A percentile compares a stretch with the other conserved stretches of the same genome.
Conservation (phyloP, 2,329 filamentous ascomycete genomes). For the Fusarium odoratissimum region DNA sequence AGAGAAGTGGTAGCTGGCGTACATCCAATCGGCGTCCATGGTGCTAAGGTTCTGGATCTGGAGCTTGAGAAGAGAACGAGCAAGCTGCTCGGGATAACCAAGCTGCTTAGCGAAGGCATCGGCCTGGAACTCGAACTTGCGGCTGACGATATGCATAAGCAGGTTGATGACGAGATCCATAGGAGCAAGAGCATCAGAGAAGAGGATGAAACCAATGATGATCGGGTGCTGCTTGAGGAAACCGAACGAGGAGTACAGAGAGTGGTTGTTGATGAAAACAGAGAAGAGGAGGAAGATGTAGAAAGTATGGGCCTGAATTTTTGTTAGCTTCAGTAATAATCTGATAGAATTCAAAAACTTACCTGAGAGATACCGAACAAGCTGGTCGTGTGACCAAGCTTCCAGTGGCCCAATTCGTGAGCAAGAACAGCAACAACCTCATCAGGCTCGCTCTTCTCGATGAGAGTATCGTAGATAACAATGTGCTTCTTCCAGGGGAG, state of each 20-base stretch:
- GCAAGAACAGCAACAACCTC: slow-evolving; percentile 96
- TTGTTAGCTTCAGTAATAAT: slow-evolving; percentile 43
- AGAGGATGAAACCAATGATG: slow-evolving; percentile 96
- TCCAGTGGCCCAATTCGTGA: slow-evolving; percentile 98
- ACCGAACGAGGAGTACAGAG: slow-evolving; percentile 90
- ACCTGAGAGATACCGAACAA: slow-evolving; percentile 89
- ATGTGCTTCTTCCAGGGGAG: slow-evolving; percentile 99
- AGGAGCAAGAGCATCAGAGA: slow-evolving; percentile 94
- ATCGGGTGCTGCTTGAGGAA: slow-evolving; percentile 87
- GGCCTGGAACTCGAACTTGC: slow-evolving; percentile 95
- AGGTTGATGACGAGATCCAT: slow-evolving; percentile 97
- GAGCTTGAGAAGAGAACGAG: slow-evolving; percentile 91
- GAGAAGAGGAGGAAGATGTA: slow-evolving; percentile 98
- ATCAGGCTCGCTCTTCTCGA: slow-evolving; percentile 91
- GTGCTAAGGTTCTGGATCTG: slow-evolving; percentile 98
- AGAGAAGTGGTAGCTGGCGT: slow-evolving; percentile 98
- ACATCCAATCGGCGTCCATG: slow-evolving; percentile 99
- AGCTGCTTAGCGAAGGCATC: slow-evolving; percentile 88
- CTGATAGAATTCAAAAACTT: slow-evolving; percentile 35
- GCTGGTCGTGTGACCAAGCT: slow-evolving; percentile 91
- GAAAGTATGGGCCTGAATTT: slow-evolving; percentile 83
- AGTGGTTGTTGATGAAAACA: slow-evolving; percentile 95
- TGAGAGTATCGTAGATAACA: slow-evolving; percentile 97
- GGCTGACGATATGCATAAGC: slow-evolving; percentile 93
- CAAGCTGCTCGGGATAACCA: slow-evolving; percentile 86